These are phyloP conservation scores for Dactylellina haptotyla DNA, from an alignment of 2,329 filamentous ascomycete species.

Conservation along the genomic window DNA sequence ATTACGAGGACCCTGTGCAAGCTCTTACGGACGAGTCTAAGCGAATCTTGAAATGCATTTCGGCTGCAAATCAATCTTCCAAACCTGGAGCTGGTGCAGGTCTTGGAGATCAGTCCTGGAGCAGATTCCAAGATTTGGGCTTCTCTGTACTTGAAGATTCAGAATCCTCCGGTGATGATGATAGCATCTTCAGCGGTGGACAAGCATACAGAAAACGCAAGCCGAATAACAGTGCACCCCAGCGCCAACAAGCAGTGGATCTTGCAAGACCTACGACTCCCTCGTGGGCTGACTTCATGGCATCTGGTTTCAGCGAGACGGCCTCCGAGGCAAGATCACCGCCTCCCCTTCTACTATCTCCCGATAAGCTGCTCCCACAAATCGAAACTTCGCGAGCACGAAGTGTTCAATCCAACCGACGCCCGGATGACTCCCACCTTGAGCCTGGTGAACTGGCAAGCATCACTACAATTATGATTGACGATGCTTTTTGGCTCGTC, in stretches of 20 bases:
- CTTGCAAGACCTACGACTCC: slow-evolving; percentile 88
- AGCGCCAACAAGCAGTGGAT: slow-evolving; percentile 63
- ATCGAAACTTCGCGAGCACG: slow-evolving; percentile 78
- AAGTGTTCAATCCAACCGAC: slow-evolving; percentile 85
- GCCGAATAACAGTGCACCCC: slow-evolving; percentile 14
- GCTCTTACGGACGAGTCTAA: slow-evolving; percentile 93
- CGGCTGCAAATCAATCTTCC: slow-evolving; percentile 85
- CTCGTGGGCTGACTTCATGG: slow-evolving; percentile 98
- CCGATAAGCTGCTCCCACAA: slow-evolving; percentile 88
- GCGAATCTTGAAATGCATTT: slow-evolving; percentile 87
- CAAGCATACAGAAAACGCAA: slow-evolving; percentile 70
- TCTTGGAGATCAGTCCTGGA: slow-evolving; percentile 84
- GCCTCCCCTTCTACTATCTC: slow-evolving; percentile 80
- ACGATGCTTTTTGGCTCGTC: slow-evolving; percentile 99
- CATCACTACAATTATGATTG: slow-evolving; percentile 83
- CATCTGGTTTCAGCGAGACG: slow-evolving; percentile 86
- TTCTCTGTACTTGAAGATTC: slow-evolving; percentile 79
- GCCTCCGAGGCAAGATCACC: slow-evolving; percentile 70
- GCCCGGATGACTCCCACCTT: slow-evolving; percentile 75
- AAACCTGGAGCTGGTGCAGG: slow-evolving; percentile 76
- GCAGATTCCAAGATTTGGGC: slow-evolving; percentile 92
- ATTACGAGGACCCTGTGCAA: slow-evolving; percentile 86
- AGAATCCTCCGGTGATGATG: slow-evolving; percentile 64
- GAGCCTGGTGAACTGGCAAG: slow-evolving; percentile 95
- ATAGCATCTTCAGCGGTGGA: slow-evolving; percentile 65